Evolutionary conservation across 495 filamentous ascomycete species (phyloP).

Genomic region (Aspergillus leporis): DNA sequence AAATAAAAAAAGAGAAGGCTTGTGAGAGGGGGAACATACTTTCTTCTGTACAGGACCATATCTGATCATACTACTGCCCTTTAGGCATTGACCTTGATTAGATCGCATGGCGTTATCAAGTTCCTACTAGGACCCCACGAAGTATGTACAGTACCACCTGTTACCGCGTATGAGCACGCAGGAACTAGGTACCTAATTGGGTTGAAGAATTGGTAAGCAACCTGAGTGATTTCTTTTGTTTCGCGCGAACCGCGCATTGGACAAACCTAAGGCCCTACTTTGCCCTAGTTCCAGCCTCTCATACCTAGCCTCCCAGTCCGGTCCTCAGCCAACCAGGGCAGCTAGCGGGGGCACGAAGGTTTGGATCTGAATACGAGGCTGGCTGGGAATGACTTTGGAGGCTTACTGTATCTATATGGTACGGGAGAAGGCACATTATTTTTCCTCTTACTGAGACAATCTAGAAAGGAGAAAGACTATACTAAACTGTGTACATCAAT

Average conservation of each 20-base stretch:
- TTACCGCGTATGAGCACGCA: background rate
- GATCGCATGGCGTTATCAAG: too few species aligned
- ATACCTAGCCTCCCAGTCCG: background rate
- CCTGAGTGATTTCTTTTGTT: background rate
- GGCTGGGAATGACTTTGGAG: background rate
- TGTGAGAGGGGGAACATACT: too few species aligned
- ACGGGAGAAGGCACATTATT: background rate
- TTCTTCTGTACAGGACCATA: too few species aligned
- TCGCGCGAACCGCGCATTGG: background rate
- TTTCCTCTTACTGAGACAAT: too few species aligned
- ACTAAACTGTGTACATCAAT: too few species aligned
- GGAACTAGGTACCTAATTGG: background rate
- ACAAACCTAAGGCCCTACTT: background rate
- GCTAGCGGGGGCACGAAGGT: background rate
- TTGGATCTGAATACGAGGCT: constrained; percentile 1
- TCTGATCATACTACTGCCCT: too few species aligned
- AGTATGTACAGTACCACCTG: too few species aligned
- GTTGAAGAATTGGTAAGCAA: background rate
- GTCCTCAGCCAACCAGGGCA: constrained; percentile 4
- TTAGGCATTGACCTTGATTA: too few species aligned
- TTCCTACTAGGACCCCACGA: too few species aligned
- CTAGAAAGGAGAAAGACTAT: background rate
- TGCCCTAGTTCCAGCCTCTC: background rate
- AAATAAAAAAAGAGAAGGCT: too few species aligned
- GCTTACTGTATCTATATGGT: background rate